Evolutionary conservation across 2,329 filamentous ascomycete species (phyloP), one percentile per base, ranked within the genome.

Genomic region (Aspergillus sclerotialis): DNA sequence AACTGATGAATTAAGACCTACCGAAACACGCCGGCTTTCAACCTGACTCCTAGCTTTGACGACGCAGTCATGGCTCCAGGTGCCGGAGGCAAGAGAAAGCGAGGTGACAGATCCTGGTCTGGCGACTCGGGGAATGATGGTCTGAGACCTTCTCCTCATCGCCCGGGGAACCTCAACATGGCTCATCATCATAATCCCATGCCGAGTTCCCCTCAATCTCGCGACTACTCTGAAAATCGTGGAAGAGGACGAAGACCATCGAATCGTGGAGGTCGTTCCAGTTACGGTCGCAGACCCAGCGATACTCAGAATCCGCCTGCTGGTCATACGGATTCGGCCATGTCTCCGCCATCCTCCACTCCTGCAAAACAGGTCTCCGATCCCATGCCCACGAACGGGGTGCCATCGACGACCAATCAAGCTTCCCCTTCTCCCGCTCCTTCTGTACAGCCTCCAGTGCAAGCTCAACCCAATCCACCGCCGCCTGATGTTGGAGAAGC

Each of bases 51-150:
- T 46, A 46, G 49, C 33, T 46, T 40, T 44, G 42, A 39, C 41
- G 24, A 32, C 48, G 49, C 49, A 46, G 53, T 43, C 54, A 76
- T 76, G 73, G 63, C 70, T 56, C 70, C 68, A 45, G 58, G 57
- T 44, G 58, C 58, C 36, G 60, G 61, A 44, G 61, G 64, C 35
- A 80, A 80, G 65, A 67, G 76, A 42, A 79, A 79, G 65, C 56
- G 65, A 52, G 54, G 50, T 35, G 66, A 69, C 36, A 55, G 65
- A 47, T 57, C 57, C 25, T 68, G 59, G 54, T 64, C 65, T 27
- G 58, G 60, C 34, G 64, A 69, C 39, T 59, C 58, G 28, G 51
- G 52, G 27, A 58, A 60, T 49, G 61, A 65, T 44, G 49, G 48
- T 34, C 50, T 51, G 36, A 59, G 64, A 42, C 66, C 63, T 41